Conservation (phyloP, 176 grass and related monocot genomes). For the Hordeum vulgare region MorexV3_pseudomolecules_assembly NC_058520.1:466645654-466646153, state of each 20-base stretch:
- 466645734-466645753: slow-evolving; percentile 39
- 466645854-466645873: neutral
- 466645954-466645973: slow-evolving; percentile 15
- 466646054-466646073: slow-evolving; percentile 28
- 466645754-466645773: neutral
- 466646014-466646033: neutral
- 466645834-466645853: slow-evolving; percentile 20
- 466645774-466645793: neutral
- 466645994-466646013: neutral
- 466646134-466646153: neutral
- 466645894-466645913: neutral
- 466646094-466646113: slow-evolving; percentile 24
- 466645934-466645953: neutral
- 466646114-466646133: slow-evolving; percentile 29
- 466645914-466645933: slow-evolving; percentile 15
- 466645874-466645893: slow-evolving; percentile 10
- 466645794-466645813: neutral
- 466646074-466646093: slow-evolving; percentile 34
- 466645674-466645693: neutral
- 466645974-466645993: neutral
- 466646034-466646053: neutral
- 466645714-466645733: slow-evolving; percentile 15
- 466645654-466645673: neutral
- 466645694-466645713: neutral
- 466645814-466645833: slow-evolving; percentile 5